phyloP scores from a whole-genome alignment of 805 yeast species.

The Spathaspora hagerdaliae region DNA sequence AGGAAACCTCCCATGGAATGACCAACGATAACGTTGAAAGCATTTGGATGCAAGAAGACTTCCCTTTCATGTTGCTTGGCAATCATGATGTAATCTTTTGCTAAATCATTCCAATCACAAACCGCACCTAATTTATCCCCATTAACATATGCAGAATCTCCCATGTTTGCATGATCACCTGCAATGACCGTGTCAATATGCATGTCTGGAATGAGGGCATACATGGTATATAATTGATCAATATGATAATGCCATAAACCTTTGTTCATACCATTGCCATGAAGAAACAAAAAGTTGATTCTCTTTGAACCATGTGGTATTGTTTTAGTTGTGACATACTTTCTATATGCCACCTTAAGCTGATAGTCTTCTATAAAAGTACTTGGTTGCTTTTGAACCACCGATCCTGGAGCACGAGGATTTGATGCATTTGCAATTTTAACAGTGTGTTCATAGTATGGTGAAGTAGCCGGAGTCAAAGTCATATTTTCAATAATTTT shows the following conservation, averaged over 20 bases:
- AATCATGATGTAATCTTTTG: slow-evolving; percentile 50
- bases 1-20: slow-evolving; percentile 75
- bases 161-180: slow-evolving; percentile 59
- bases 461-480: slow-evolving; percentile 8
- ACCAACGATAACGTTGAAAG: slow-evolving; percentile 50
- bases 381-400: slow-evolving; percentile 19
- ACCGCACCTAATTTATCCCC: slow-evolving; percentile 50
- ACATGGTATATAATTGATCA: slow-evolving; percentile 26
- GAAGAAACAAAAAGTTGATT: slow-evolving; percentile 53
- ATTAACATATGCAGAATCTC: slow-evolving; percentile 64
- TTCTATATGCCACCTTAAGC: slow-evolving; percentile 47
- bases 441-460: slow-evolving; percentile 7
- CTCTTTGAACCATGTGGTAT: slow-evolving; percentile 7
- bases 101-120: slow-evolving; percentile 64
- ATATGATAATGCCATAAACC: slow-evolving; percentile 59
- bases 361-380: slow-evolving; percentile 33
- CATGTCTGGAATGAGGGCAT: slow-evolving; percentile 2
- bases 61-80: slow-evolving; percentile 34
- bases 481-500: slow-evolving; percentile 1
- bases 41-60: slow-evolving; percentile 23
- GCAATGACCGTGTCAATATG: slow-evolving; percentile 10
- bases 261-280: slow-evolving; percentile 66
- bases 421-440: slow-evolving; percentile 22
- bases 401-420: slow-evolving; percentile 38
- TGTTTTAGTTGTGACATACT: slow-evolving; percentile 25